Base-by-base conservation (phyloP, 163 green algal genomes). In the Chlamydomonas reinhardtii region DNA sequence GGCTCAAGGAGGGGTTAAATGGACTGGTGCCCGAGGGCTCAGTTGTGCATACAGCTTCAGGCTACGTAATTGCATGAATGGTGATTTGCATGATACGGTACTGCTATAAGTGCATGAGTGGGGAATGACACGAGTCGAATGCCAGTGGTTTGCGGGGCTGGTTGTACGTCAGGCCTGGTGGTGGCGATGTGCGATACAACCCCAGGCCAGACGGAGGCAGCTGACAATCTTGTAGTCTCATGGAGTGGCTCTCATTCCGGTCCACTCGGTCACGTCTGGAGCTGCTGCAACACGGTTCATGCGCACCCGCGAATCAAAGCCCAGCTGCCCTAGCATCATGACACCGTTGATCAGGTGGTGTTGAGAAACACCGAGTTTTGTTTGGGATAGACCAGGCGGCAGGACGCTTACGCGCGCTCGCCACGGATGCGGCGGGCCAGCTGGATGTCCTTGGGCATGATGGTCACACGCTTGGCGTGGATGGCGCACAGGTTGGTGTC, bases 401-500 rank as follows among this genome's bases (percentile, higher is more conserved):
- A 32, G 24, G 59, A 34, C 69, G 31, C 61, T 32, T 68, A 68
- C 24, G 85, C 85, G 69, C 95, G 95, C 92, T 98, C 96, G 81
- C 96, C 96, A 89, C 96, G 94, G 92, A 98, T 98, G 92, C 96
- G 95, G 89, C 96, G 94, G 34, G 29, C 35, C 35, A 76, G 39
- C 66, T 85, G 78, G 69, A 74, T 52, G 69, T 31, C 34, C 69
- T 52, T 52, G 69, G 69, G 69, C 97, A 99, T 98, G 93, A 99
- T 99, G 83, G 97, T 99, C 29, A 99, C 97, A 82, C 97, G 95
- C 95, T 99, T 99, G 93, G 97, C 97, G 94, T 99, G 97, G 94
- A 99, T 99, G 88, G 97, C 97, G 84, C 95, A 97, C 86, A 94
- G 96, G 91, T 96, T 95, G 84, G 93, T 95, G 88, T 96, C 92